Base-by-base conservation (phyloP, 805 yeast genomes). In the Torulaspora maleeae region DNA sequence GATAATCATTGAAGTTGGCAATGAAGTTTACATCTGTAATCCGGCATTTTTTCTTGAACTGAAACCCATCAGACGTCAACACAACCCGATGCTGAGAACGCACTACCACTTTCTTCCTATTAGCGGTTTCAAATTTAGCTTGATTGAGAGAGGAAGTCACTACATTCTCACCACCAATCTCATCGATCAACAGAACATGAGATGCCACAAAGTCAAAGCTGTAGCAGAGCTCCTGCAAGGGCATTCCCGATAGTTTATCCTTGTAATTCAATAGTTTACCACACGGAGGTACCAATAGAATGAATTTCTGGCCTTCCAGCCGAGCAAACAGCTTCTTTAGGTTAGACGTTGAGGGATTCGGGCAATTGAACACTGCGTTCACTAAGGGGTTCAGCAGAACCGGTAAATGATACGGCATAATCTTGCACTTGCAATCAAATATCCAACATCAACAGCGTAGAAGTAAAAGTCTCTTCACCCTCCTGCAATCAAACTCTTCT, bases 351-450 rank as follows among this genome's bases (percentile, higher is more conserved):
- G 61, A 48, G 2, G 79, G 79, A 45, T 67, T 69, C 0, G 84
- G 82, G 53, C 83, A 79, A 65, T 83, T 81, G 69, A 85, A 83
- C 5, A 84, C 63, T 30, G 80, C 73, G 60, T 83, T 80, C 27
- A 84, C 66, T 28, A 82, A 67, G 7, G 90, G 88, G 54, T 84
- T 83, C 45, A 75, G 64, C 44, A 82, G 66, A 36, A 72, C 59
- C 2, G 86, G 86, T 28, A 77, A 68, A 53, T 76, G 77, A 35
- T 65, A 67, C 19, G 49, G 49, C 52, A 49, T 49, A 27, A 35
- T 35, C 15, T 36, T 22, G 32, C 35, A 24, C 44, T 28, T 7
- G 34, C 22, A 29, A 16, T 43, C 12, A 19, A 36, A 36, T 17
- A 4, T 6, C 34, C 12, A 32, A 32, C 35, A 32, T 32, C 19